These are phyloP conservation scores for Umbelopsis isabellina DNA, from an alignment of 192 early-diverging fungal species.

Conservation along the genomic window DNA sequence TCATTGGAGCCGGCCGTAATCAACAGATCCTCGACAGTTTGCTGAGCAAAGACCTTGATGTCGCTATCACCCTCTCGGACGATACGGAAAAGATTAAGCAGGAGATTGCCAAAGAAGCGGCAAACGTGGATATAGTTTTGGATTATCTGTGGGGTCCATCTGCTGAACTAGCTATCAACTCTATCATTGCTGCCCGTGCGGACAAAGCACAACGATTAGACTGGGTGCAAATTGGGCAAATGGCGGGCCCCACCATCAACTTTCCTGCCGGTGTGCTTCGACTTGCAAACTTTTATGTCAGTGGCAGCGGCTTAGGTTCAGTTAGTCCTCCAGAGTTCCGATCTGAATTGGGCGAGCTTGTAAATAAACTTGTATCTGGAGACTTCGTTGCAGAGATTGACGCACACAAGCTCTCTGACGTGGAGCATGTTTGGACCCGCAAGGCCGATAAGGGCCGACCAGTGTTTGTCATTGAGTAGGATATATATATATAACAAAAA, in stretches of 20 bases:
- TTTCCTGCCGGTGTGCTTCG: slow-evolving; percentile 7
- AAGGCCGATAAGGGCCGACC: neutral
- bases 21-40: neutral
- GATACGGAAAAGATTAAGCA: neutral
- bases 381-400: neutral
- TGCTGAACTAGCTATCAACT: slow-evolving; percentile 14
- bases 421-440: neutral
- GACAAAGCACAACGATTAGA: slow-evolving; percentile 13
- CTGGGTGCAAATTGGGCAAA: slow-evolving; percentile 21
- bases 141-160: slow-evolving; percentile 15
- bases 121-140: slow-evolving; percentile 17
- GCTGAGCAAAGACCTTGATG: neutral
- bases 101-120: neutral
- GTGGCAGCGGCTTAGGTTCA: slow-evolving; percentile 23
- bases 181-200: neutral
- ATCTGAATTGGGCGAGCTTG: neutral
- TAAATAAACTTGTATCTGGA: neutral
- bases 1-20: slow-evolving; percentile 25
- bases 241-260: slow-evolving; percentile 14
- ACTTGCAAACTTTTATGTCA: slow-evolving; percentile 16
- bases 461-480: slow-evolving; percentile 4
- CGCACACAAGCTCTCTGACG: neutral
- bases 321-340: neutral
- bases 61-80: slow-evolving; percentile 5
- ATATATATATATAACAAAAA: neutral